Evolutionary conservation across 495 filamentous ascomycete genomes (phyloP).

Genomic region (Aspergillus haitiensis): DNA sequence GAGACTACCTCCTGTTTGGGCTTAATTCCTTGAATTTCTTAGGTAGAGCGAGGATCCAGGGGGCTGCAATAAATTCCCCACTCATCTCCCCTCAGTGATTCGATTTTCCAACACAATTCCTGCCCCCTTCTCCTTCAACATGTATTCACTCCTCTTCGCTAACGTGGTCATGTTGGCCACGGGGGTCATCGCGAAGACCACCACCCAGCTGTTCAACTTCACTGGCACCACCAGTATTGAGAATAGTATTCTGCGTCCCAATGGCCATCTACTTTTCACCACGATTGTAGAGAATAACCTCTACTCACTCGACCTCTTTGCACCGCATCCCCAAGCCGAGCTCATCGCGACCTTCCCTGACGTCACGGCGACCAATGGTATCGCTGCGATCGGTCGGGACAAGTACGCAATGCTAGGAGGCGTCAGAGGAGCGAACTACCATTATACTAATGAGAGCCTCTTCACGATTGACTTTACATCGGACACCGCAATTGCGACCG

Average conservation of each 20-base stretch:
- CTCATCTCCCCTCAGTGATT: neutral
- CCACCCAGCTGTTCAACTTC: conserved; percentile 27
- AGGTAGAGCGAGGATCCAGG: no score
- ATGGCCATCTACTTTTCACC: conserved; percentile 48
- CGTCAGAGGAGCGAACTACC: conserved; percentile 31
- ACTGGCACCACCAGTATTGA: conserved; percentile 35
- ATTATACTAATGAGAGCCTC: conserved; percentile 28
- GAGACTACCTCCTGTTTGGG: no score
- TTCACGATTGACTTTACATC: conserved; percentile 34
- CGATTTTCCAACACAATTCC: neutral
- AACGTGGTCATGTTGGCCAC: conserved; percentile 6
- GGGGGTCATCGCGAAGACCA: conserved; percentile 12
- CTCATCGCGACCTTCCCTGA: conserved; percentile 42
- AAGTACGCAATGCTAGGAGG: conserved; percentile 41
- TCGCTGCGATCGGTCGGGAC: conserved; percentile 40
- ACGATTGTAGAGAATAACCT: conserved; percentile 31
- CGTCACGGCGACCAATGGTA: conserved; percentile 35
- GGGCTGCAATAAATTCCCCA: no score
- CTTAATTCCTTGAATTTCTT: no score
- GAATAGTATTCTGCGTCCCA: conserved; percentile 47
- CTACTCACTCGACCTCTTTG: conserved; percentile 29
- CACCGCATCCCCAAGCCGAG: conserved; percentile 27
- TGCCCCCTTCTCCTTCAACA: neutral
- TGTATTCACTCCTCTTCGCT: conserved; percentile 11
- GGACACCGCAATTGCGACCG: conserved; percentile 22